Evolutionary conservation across 1,139 yeast species (phyloP), one percentile per base, ranked within the genome.

Genomic region (Candida gigantensis): DNA sequence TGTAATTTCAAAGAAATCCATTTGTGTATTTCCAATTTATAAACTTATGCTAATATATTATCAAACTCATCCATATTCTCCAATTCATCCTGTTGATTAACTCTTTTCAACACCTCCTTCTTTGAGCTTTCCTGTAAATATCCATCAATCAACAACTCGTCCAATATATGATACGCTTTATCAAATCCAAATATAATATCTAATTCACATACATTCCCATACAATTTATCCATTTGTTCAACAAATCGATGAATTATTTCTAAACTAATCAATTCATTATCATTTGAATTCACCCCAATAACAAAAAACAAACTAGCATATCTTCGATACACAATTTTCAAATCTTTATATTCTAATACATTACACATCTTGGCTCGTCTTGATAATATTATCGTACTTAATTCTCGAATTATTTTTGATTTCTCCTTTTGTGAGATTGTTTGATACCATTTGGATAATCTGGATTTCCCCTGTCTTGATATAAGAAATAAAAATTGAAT

Each of bases 281-380:
- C 96, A 37, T 81, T 86, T 27, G 77, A 74, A 28, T 84, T 90
- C 30, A 90, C 79, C 0, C 96, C 97, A 30, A 88, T 85, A 34
- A 92, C 77, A 62, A 92, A 92, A 52, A 86, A 92, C 39, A 92
- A 67, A 35, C 96, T 87, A 0, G 98, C 98, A 55, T 92, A 92
- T 45, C 98, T 74, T 49, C 96, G 75, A 59, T 92, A 92, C 4
- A 90, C 87, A 9, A 92, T 79, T 60, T 90, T 92, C 44, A 86
- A 79, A 55, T 88, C 96, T 48, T 81, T 82, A 58, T 89, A 88
- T 59, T 92, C 98, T 39, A 94, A 69, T 37, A 92, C 92, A 60
- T 92, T 94, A 62, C 98, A 90, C 97, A 92, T 90, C 61, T 87
- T 89, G 21, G 95, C 85, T 44, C 95, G 77, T 47, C 99, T 75